A percentile compares a stretch with the other conserved stretches of the same genome.
These are phyloP conservation scores for Thalia dealbata DNA, from an alignment of 176 grass and related monocot genomes.

Conservation along the genomic window DNA sequence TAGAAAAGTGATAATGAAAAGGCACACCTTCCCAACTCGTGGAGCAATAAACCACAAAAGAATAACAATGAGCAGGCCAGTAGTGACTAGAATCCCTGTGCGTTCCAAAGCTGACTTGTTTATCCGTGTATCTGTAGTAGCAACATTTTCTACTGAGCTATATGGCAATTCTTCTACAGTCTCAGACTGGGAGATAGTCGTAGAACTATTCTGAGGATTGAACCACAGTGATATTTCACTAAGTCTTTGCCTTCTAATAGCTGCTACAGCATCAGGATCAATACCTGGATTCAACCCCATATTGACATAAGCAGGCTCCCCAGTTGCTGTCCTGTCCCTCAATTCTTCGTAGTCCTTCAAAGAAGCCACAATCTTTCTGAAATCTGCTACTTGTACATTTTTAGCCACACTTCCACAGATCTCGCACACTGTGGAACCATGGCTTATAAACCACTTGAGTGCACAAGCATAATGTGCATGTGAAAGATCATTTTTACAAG, in stretches of 20 bases:
- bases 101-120: slow-evolving; percentile 45
- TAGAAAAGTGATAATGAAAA: slow-evolving; percentile 2
- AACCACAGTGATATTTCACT: slow-evolving; percentile 86
- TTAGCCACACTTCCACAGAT: slow-evolving; percentile 54
- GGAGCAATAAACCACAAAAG: slow-evolving; percentile 76
- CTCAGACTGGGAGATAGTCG: slow-evolving; percentile 32
- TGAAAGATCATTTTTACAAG: slow-evolving; percentile 85
- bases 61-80: slow-evolving; percentile 42
- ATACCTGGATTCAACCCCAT: slow-evolving; percentile 29
- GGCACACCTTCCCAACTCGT: slow-evolving; percentile 70
- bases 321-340: slow-evolving; percentile 55
- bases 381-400: slow-evolving; percentile 57
- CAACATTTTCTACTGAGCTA: slow-evolving; percentile 40
- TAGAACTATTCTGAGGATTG: slow-evolving; percentile 46
- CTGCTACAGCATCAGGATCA: slow-evolving; percentile 69
- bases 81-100: slow-evolving; percentile 59
- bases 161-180: slow-evolving; percentile 27
- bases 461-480: slow-evolving; percentile 79
- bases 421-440: slow-evolving; percentile 74
- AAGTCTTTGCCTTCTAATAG: slow-evolving; percentile 67
- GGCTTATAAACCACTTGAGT: slow-evolving; percentile 87
- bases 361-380: slow-evolving; percentile 66
- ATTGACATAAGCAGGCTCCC: slow-evolving; percentile 36
- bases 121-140: slow-evolving; percentile 15
- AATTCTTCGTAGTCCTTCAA: slow-evolving; percentile 75